Evolutionary conservation across 2,329 filamentous ascomycete genomes (phyloP).

Genomic region (Talaromyces sp.): DNA sequence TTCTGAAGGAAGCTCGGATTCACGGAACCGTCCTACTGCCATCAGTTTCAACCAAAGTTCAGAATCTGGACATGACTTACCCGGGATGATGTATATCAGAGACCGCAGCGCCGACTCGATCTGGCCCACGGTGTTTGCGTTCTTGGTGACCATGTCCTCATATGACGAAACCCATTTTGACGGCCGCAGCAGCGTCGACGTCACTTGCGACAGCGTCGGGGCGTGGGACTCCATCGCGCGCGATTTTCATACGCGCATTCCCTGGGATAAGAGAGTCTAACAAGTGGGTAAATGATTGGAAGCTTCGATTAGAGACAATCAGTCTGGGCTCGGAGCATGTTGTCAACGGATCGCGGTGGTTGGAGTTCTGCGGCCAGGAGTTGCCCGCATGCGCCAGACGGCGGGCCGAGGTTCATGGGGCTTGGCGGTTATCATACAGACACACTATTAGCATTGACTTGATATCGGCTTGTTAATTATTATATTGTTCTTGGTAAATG

Average conservation of each 20-base stretch:
- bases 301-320: too few species aligned
- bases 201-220: constrained; percentile 22
- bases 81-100: constrained; percentile 92
- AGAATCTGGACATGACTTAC: constrained; percentile 23
- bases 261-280: too few species aligned
- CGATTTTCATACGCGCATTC: not conserved
- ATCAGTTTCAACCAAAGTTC: not conserved
- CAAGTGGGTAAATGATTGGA: too few species aligned
- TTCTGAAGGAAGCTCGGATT: constrained; percentile 93
- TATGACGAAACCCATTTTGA: constrained; percentile 36
- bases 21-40: constrained; percentile 43
- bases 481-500: not conserved
- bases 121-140: constrained; percentile 86
- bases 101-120: constrained; percentile 91
- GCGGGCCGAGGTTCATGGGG: constrained; percentile 3
- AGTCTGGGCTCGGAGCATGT: not conserved
- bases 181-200: constrained; percentile 27
- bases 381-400: not conserved
- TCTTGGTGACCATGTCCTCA: constrained; percentile 84
- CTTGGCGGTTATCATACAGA: not conserved
- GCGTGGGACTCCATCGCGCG: constrained; percentile 26
- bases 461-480: too few species aligned
- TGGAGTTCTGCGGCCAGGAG: not conserved
- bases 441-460: too few species aligned
- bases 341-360: not conserved